Evolutionary conservation across 352 stramenopile genomes (phyloP), one percentile per base, ranked within the genome.

Genomic region (Elongisporangium prolatum): DNA sequence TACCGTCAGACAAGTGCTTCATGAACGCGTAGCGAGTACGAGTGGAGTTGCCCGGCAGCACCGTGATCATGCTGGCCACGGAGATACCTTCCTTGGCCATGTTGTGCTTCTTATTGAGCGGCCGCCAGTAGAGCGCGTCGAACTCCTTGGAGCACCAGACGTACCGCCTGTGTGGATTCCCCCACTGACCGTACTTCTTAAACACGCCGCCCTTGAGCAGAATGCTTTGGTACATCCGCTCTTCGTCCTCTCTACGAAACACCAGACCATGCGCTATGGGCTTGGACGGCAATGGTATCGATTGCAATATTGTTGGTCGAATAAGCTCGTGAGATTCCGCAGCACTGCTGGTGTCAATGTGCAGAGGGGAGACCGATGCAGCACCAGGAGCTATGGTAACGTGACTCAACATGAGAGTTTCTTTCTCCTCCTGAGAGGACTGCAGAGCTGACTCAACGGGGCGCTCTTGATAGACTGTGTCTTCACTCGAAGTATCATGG

Each of bases 181-280:
- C 77, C 81, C 81, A 91, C 50, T 88, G 78, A 0, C 78, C 81
- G 50, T 88, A 88, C 59, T 91, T 89, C 56, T 87, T 87, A 52
- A 91, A 91, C 17, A 89, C 72, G 8, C 74, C 77, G 22, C 81
- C 77, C 63, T 88, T 85, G 40, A 86, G 64, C 52, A 88, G 51
- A 60, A 86, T 82, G 56, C 69, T 84, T 48, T 85, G 67, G 28
- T 78, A 86, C 14, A 85, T 65, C 13, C 61, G 34, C 21, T 76
- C 72, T 21, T 85, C 68, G 53, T 86, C 76, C 18, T 75, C 57
- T n/a, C 69, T 48, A n/a, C 55, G 51, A 16, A 3, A 53, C 8
- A 6, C 49, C 50, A 17, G 48, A n/a, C 22, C 40, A 44, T 14
- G 34, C 34, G 34, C 34, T 44, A 11, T 49, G 21, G 53, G 6